These are phyloP conservation scores for Ceratocystis ficicola DNA, from an alignment of 2,329 filamentous ascomycete genomes.

Conservation along the genomic window DNA sequence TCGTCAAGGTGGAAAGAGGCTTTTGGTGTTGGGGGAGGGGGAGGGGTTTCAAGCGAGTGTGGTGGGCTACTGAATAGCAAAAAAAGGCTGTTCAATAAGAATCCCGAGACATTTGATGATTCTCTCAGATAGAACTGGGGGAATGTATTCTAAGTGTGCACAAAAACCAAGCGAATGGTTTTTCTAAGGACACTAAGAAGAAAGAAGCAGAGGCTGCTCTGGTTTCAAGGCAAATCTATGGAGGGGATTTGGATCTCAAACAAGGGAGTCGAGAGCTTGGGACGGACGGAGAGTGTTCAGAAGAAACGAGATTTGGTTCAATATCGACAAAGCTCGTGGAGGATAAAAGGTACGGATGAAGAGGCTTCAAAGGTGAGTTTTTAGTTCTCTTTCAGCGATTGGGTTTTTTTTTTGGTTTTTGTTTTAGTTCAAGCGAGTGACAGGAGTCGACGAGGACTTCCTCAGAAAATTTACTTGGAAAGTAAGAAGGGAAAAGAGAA, in stretches of 20 bases:
- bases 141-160: neutral
- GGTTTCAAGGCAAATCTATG: neutral
- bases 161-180: slow-evolving; percentile 13
- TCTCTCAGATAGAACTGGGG: slow-evolving; percentile 9
- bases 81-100: slow-evolving; percentile 15
- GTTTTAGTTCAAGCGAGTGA: slow-evolving; percentile 50
- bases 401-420: neutral
- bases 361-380: slow-evolving; percentile 4
- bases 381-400: slow-evolving; percentile 8
- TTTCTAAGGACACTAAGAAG: neutral
- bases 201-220: neutral
- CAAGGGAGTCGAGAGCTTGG: neutral
- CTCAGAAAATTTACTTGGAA: slow-evolving; percentile 33
- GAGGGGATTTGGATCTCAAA: neutral
- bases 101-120: slow-evolving; percentile 20
- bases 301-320: neutral
- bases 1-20: neutral
- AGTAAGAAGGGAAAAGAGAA: slow-evolving; percentile 19
- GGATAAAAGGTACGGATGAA: neutral
- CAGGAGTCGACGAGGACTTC: slow-evolving; percentile 65
- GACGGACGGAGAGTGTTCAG: neutral
- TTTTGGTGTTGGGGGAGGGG: neutral
- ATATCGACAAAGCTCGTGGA: neutral
- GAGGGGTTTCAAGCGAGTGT: slow-evolving; percentile 20
- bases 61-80: slow-evolving; percentile 21